Base-by-base conservation (phyloP, 129 eudicot species). In the Sambucus nigra region DNA sequence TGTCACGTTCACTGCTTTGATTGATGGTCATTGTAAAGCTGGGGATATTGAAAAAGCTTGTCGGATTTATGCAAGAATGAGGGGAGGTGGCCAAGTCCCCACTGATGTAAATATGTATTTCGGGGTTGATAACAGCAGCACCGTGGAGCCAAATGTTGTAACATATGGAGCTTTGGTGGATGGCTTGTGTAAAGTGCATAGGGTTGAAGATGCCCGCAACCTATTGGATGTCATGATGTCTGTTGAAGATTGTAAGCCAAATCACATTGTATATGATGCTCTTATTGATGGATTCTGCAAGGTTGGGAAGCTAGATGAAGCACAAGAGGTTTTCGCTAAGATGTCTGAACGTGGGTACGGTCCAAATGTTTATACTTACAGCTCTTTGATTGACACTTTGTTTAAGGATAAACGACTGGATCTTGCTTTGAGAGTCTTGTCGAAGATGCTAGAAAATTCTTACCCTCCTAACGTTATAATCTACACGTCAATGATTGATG, bases 101-200 rank as follows among this genome's bases (percentile, higher is more conserved):
- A 35, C 42, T 35, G 87, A 82, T 68, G 76, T 86, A 25, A 72
- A 75, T 42, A 64, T 67, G 61, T 86, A 92, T 70, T 92, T 92
- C 25, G 62, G 38, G 75, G 69, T 63, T 12, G 57, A 65, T 22
- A 25, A 69, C 51, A 59, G 70, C 59, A 54, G 70, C 54, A 19
- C 19, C 0, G 48, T 51, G 60, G 82, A 71, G 54, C 95, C 95
- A 59, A 92, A 92, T 68, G 94, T 86, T 66, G 65, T 86, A 50
- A 92, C 99, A 8, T 81, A 86, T 69, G 99, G 99, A 58, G 99
- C 96, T 65, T 58, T 92, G 60, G 75, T 92, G 49, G 99, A 86
- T 46, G 99, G 99, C 19, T 66, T 92, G 77, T 86, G 99, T 71
- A 92, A 92, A 77, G 80, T 70, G 11, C 89, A 82, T 55, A 86